Base-by-base conservation (phyloP, 2,329 filamentous ascomycete species). In the Xylariaceae sp. region DNA sequence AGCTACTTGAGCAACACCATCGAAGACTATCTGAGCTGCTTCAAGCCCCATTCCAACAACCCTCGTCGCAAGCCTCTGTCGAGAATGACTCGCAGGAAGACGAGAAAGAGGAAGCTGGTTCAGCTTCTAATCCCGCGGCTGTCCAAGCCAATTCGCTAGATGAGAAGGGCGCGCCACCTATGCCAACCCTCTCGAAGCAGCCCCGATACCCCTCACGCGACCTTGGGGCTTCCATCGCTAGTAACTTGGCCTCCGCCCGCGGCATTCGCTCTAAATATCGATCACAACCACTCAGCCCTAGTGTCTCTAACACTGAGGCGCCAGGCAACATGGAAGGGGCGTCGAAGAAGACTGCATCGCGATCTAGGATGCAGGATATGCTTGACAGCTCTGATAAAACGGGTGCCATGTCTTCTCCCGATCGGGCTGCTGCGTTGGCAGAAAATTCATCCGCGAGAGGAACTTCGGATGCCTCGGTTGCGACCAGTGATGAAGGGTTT, bases 1-100 rank as follows among this genome's bases (percentile, higher is more conserved):
- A 83, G 61, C 82, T 97, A 2, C 85, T 99, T 53, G 91, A 97
- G 72, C 82, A 89, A 59, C 91, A 99, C 70, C 94, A 99, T 70
- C 84, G 86, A 61, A 86, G 85, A 58, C 85, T 97, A 10, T 91
- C 92, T 13, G 85, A 88, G 59, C 84, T 97, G 35, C 83, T 97
- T 59, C 88, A 88, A 66, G 82, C 88, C 36, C 87, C 89, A 30
- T 75, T 79, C 69, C 80, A 81, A 47, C 75, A 79, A 52, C 77
- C 82, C 32, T 68, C 73, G 6, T 73, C 74, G 29, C 65, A 69
- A 32, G 55, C 59, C 26, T 50, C 70, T 13, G 62, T 72, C 41
- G 75, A 77, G 58, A 67, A 70, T 66, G 67, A 70, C 42, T 64
- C 67, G 32, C 65, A 63, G 37, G 55, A 63, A 18, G 72, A 72